phyloP scores from a whole-genome alignment of 23 red algal genomes.

The Cyanidium caldarium region DNA sequence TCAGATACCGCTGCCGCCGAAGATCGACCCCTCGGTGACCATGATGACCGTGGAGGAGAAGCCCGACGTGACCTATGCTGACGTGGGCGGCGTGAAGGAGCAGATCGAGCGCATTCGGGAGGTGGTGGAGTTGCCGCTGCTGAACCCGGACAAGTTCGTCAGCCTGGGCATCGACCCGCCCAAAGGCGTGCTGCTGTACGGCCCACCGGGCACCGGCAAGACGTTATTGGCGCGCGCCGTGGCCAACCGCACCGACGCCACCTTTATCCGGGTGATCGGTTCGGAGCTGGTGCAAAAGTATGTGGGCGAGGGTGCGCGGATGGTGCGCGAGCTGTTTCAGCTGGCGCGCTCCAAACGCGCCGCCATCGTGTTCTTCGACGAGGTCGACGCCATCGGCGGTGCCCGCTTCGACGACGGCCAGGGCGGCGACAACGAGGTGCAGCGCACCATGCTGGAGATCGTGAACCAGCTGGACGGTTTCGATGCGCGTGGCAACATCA shows the following conservation, averaged over 20 bases:
- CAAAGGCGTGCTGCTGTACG: conserved; percentile 93
- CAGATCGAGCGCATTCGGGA: conserved; percentile 92
- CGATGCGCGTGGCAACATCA: conserved; percentile 95
- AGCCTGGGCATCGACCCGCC: conserved; percentile 93
- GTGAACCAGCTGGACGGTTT: conserved; percentile 99
- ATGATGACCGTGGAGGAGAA: conserved; percentile 99
- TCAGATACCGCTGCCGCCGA: conserved; percentile 96
- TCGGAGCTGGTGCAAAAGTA: conserved; percentile 99
- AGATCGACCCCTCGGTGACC: conserved; percentile 93
- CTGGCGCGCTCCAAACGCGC: conserved; percentile 90
- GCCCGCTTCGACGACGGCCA: conserved; percentile 96
- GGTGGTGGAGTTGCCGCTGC: conserved; percentile 90
- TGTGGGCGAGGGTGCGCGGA: conserved; percentile 90
- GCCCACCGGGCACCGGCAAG: conserved; percentile 90
- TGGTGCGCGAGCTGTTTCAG: conserved; percentile 96
- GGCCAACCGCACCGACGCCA: conserved; percentile 92
- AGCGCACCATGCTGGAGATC: conserved; percentile 99
- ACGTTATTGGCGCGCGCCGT: conserved; percentile 92
- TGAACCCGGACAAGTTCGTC: conserved; percentile 96
- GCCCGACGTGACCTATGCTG: conserved; percentile 92
- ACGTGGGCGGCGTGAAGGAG: conserved; percentile 90
- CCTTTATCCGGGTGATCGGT: conserved; percentile 96
- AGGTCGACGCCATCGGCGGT: conserved; percentile 96
- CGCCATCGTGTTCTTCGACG: conserved; percentile 98
- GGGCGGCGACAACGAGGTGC: conserved; percentile 98